phyloP scores from a whole-genome alignment of 2,329 filamentous ascomycete species.

The Ascochyta koolunga region DNA sequence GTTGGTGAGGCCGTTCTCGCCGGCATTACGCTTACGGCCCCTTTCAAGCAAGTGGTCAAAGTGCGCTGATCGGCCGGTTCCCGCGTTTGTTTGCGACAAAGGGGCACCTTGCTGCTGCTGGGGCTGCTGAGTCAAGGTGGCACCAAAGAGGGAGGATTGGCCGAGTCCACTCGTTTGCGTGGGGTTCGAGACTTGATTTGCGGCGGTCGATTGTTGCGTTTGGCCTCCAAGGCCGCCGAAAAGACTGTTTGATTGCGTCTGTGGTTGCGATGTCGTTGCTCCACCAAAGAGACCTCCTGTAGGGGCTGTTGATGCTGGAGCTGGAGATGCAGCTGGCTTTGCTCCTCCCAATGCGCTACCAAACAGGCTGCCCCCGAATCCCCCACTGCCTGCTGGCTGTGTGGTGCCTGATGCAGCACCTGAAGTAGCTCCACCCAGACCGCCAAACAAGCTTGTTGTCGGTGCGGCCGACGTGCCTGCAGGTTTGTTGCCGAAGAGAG shows the following conservation, averaged over 20 bases:
- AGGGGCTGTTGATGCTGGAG: conserved; percentile 26
- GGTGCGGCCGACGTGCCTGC: conserved; percentile 31
- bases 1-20: conserved; percentile 62
- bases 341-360: conserved; percentile 37
- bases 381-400: conserved; percentile 36
- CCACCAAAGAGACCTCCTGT: conserved; percentile 28
- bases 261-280: conserved; percentile 32
- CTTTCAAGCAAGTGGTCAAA: conserved; percentile 70
- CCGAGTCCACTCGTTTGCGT: conserved; percentile 40
- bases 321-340: conserved; percentile 43
- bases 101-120: conserved; percentile 42
- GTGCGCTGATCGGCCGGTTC: conserved; percentile 60
- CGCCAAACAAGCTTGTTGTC: conserved; percentile 38
- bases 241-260: conserved; percentile 29
- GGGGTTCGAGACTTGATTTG: conserved; percentile 24
- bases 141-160: conserved; percentile 35
- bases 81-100: conserved; percentile 41
- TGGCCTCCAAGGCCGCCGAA: conserved; percentile 30
- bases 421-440: conserved; percentile 33
- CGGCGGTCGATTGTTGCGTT: conserved; percentile 35
- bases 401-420: conserved; percentile 32
- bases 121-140: conserved; percentile 32
- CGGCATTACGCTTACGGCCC: conserved; percentile 70
- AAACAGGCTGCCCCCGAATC: conserved; percentile 43
- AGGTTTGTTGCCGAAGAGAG: conserved; percentile 36